Evolutionary conservation across 805 yeast genomes (phyloP), one percentile per base, ranked within the genome.

Genomic region (Ogataea glucozyma): DNA sequence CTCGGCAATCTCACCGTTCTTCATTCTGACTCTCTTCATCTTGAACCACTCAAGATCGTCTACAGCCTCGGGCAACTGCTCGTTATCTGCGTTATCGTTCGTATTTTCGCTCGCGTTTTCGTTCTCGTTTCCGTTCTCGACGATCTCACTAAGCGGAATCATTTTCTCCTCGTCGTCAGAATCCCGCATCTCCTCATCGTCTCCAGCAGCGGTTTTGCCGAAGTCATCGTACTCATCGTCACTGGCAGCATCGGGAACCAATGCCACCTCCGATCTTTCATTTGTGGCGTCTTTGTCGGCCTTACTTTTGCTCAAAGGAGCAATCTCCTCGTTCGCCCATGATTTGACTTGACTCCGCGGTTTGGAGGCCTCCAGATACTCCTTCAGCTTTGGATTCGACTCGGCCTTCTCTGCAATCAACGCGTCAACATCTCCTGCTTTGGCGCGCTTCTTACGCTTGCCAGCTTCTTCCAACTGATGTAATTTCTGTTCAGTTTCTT

Each of bases 11-110:
- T 46, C 36, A 8, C 26, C 70, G 37, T 81, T 88, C 49, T 67
- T 75, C 45, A 90, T 86, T 59, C 93, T 78, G 17, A 74, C 78
- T 63, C 93, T 76, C 62, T 86, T 80, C 53, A 75, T 76, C 56
- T 81, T 80, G 47, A 90, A 73, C 98, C 98, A 90, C 44, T 90
- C 96, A 40, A 86, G 65, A 67, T 90, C 96, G 11, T 89, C 75
- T 11, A 85, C 72, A 11, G 38, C 41, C 40, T 78, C 47, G 53
- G 51, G 44, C 39, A 31, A 40, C n/a, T 32, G 20, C 13, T 34
- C 38, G 12, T 23, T 34, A 14, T 17, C 19, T 17, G 22, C 32
- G 8, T 37, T 63, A 23, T 53, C 59, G 4, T 34, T 30, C 4
- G 21, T 12, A n/a, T n/a, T n/a, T n/a, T n/a, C n/a, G n/a, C n/a